phyloP scores from a whole-genome alignment of 768 basidiomycete species.

The Exidia glandulosa region DNA sequence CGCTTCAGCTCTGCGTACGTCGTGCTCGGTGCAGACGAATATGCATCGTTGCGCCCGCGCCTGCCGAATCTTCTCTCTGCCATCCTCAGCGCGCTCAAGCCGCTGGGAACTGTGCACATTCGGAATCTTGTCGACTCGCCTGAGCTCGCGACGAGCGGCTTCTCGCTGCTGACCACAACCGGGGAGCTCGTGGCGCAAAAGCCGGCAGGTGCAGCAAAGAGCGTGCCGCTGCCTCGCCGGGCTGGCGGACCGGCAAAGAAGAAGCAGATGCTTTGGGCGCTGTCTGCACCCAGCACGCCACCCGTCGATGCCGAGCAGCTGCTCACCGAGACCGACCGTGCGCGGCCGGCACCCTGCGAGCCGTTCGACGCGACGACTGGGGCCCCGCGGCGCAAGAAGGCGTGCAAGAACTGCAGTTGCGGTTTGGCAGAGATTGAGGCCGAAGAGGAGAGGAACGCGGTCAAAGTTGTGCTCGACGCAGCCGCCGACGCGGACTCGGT shows the following conservation, averaged over 20 bases:
- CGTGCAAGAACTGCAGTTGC: slow-evolving; percentile 94
- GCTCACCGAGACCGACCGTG: slow-evolving; percentile 72
- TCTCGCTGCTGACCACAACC: slow-evolving; percentile 39
- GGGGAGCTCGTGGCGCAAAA: slow-evolving; percentile 58
- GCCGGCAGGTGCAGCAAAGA: slow-evolving; percentile 40
- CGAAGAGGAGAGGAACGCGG: slow-evolving; percentile 45
- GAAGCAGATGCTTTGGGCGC: slow-evolving; percentile 84
- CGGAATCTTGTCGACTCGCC: slow-evolving; percentile 41
- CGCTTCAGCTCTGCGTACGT: slow-evolving; percentile 58
- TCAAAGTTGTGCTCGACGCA: slow-evolving; percentile 54
- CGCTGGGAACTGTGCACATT: slow-evolving; percentile 60
- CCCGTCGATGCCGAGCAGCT: slow-evolving; percentile 75
- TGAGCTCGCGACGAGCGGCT: slow-evolving; percentile 56
- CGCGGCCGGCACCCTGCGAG: slow-evolving; percentile 70
- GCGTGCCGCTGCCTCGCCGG: slow-evolving; percentile 41
- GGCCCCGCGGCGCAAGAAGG: slow-evolving; percentile 67
- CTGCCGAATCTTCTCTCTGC: slow-evolving; percentile 47
- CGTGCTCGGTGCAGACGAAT: slow-evolving; percentile 52
- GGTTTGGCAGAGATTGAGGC: slow-evolving; percentile 91
- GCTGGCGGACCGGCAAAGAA: slow-evolving; percentile 40
- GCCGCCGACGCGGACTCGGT: slow-evolving; percentile 45
- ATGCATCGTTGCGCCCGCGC: slow-evolving; percentile 42
- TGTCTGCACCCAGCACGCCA: slow-evolving; percentile 52
- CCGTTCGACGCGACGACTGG: slow-evolving; percentile 32
- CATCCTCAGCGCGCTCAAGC: slow-evolving; percentile 46